phyloP scores from a whole-genome alignment of 192 early-diverging fungal genomes.

The Rhizoclosmatium sp. region DNA sequence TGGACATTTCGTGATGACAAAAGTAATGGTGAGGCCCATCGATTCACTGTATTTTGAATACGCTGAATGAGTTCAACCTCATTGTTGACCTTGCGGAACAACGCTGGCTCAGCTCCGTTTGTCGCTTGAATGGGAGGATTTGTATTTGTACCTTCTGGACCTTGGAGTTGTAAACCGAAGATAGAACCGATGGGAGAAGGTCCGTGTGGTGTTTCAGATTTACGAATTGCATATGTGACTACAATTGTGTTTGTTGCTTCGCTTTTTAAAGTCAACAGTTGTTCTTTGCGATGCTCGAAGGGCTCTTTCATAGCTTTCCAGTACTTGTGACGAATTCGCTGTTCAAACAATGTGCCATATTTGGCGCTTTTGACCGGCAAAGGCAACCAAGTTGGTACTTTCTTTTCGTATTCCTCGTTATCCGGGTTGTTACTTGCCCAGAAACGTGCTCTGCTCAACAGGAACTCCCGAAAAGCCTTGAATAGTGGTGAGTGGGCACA shows the following conservation, averaged over 20 bases:
- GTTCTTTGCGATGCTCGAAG: background rate
- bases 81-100: background rate
- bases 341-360: constrained; percentile 2
- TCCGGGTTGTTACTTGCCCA: background rate
- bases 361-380: background rate
- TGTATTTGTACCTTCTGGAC: background rate
- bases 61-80: background rate
- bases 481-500: constrained; percentile 23
- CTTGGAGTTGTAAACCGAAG: background rate
- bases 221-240: constrained; percentile 24
- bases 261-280: background rate
- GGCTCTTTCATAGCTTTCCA: background rate
- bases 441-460: constrained; percentile 13
- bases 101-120: background rate
- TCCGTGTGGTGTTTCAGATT: background rate
- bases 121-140: background rate
- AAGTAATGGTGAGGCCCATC: background rate
- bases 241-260: constrained; percentile 5
- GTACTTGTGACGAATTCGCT: background rate
- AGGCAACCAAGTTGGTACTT: background rate
- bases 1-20: background rate
- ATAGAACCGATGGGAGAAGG: too few species aligned
- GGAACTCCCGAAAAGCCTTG: constrained; percentile 34
- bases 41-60: background rate
- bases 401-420: background rate